These are phyloP conservation scores for Pichia sp. DNA, from an alignment of 1,139 yeast genomes.

Conservation along the genomic window DNA sequence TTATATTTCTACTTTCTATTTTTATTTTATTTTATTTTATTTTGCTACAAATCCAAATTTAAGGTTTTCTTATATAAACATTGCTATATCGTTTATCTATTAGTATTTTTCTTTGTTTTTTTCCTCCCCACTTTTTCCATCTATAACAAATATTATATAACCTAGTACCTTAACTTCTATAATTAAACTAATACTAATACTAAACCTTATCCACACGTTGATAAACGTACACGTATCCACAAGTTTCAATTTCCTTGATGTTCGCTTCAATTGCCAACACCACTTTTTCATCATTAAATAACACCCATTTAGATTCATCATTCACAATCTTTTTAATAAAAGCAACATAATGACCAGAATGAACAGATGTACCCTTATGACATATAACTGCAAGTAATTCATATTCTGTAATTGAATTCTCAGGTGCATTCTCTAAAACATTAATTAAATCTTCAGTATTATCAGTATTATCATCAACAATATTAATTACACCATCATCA, in stretches of 20 bases:
- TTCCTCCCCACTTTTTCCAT: no score
- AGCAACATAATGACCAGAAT: conserved; percentile 94
- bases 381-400: conserved; percentile 68
- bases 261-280: conserved; percentile 58
- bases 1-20: no score
- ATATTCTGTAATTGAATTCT: conserved; percentile 34
- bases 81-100: no score
- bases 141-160: no score
- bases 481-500: conserved; percentile 44
- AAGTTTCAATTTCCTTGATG: conserved; percentile 54
- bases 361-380: conserved; percentile 91
- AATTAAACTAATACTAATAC: not conserved
- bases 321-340: conserved; percentile 50
- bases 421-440: conserved; percentile 18
- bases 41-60: no score
- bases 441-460: conserved; percentile 15
- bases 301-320: conserved; percentile 58
- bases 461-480: conserved; percentile 20
- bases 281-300: conserved; percentile 92
- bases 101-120: no score
- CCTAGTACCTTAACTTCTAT: no score
- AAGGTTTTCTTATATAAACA: no score
- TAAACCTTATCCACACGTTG: conserved; percentile 9
- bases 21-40: no score
- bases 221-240: conserved; percentile 60